Percentiles rank a stretch among this genome's conserved stretches.
phyloP scores from a whole-genome alignment of 768 basidiomycete species.

The Boletus bicolor region DNA sequence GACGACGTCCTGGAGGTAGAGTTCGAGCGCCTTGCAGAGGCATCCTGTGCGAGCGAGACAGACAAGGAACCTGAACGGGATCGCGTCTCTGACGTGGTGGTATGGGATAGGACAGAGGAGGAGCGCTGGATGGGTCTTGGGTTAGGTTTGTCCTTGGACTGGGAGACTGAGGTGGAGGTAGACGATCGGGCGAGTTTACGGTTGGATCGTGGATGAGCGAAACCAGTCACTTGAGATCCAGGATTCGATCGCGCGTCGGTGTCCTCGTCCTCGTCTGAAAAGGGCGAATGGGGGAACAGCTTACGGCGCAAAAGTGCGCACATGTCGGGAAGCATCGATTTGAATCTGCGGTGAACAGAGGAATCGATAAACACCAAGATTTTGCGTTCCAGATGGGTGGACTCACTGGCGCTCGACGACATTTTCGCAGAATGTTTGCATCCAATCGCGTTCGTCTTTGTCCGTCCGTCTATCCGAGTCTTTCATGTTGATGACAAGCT shows the following conservation, averaged over 20 bases:
- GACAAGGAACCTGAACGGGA: conserved; percentile 63
- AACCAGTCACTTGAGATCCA: not conserved
- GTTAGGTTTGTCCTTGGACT: conserved; percentile 8
- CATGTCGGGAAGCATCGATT: conserved; percentile 44
- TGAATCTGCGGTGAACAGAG: conserved; percentile 46
- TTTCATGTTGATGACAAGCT: conserved; percentile 47
- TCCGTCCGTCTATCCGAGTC: conserved; percentile 25
- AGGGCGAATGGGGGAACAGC: conserved; percentile 62
- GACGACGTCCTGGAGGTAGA: conserved; percentile 31
- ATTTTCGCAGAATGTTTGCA: conserved; percentile 66
- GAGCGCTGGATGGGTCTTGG: conserved; percentile 23
- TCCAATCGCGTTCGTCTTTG: conserved; percentile 59
- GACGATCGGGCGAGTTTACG: conserved; percentile 16
- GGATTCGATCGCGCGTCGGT: conserved; percentile 13
- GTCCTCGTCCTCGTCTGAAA: conserved; percentile 43
- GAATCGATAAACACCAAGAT: not conserved
- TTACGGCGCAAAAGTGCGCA: conserved; percentile 62
- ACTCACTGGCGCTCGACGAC: conserved; percentile 63
- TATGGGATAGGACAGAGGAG: conserved; percentile 17
- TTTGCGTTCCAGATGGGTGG: not conserved
- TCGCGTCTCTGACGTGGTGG: conserved; percentile 28
- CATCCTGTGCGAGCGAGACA: conserved; percentile 66
- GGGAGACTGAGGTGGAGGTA: conserved; percentile 3
- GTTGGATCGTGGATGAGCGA: conserved; percentile 3
- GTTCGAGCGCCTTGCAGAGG: conserved; percentile 37